Base-by-base conservation (phyloP, 2,329 filamentous ascomycete genomes). In the Aotearoamyces nothofagi region DNA sequence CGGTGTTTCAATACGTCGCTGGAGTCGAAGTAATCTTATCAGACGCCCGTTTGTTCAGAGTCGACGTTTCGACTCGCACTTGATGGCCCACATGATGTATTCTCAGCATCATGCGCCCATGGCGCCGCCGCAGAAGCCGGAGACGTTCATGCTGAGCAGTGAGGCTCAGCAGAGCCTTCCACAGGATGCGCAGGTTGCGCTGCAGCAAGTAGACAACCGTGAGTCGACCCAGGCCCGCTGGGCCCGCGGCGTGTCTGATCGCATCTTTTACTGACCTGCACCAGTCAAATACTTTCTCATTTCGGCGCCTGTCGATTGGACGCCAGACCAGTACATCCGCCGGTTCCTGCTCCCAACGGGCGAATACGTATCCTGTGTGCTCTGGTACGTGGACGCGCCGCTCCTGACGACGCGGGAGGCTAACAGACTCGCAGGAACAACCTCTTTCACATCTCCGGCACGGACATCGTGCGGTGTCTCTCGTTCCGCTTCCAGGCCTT, bases 251-350 rank as follows among this genome's bases (percentile, higher is more conserved):
- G 24, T 12, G 8, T 53, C 38, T 47, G 33, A 17, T 16, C 15
- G 4, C 10, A 17, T n/a, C n/a, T n/a, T n/a, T 12, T 26, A 31
- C 33, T 39, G 15, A 51, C 37, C 30, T 9, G 10, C 30, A 16
- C 33, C 52, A 93, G 86, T 98, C 49, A 98, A 98, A 71, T 98
- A 96, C 60, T 98, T 98, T 58, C 79, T 98, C 58, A 92, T 98
- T 46, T 98, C 90, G 24, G 90, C 90, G 22, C 90, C 90, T 20
- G 90, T 96, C 42, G 90, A 98, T 60, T 98, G 90, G 90, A 80
- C 82, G 45, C 77, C 78, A 27, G 87, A 96, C 49, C 87, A 96
- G 58, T 92, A 94, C 52, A 96, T 98, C 50, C 76, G 90, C 44
- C 74, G 90, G 43, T 98, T 96, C 52, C 68, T 98, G 36, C 66